These are phyloP conservation scores for Arachnomyces sp. DNA, from an alignment of 2,329 filamentous ascomycete genomes.

Conservation along the genomic window DNA sequence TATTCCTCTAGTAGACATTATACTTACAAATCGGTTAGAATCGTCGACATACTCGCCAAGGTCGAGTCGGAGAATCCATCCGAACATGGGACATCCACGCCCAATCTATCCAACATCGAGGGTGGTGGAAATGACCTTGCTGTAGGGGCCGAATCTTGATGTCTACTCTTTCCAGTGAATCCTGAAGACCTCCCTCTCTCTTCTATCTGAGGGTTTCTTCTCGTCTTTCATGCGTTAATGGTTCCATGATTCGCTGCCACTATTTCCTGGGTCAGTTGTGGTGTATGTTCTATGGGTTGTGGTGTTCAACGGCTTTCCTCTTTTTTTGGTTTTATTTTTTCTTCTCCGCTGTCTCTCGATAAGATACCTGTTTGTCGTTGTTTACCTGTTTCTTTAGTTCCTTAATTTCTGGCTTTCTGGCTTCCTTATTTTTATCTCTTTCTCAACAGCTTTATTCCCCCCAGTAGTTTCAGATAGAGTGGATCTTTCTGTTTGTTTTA, in stretches of 20 bases:
- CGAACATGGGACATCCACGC: background rate
- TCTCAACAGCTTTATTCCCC: too few relatives aligned
- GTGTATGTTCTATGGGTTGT: too few relatives aligned
- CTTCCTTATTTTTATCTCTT: too few relatives aligned
- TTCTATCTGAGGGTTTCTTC: too few relatives aligned
- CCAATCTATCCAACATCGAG: constrained; percentile 1
- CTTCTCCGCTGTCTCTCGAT: background rate
- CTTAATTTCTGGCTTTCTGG: too few relatives aligned
- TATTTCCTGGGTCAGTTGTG: too few relatives aligned
- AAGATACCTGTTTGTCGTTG: constrained; percentile 5
- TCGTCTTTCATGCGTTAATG: too few relatives aligned
- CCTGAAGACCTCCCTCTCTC: too few relatives aligned
- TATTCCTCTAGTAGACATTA: constrained; percentile 3
- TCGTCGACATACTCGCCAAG: constrained; percentile 32
- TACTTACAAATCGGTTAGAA: constrained; percentile 16
- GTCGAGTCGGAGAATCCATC: constrained; percentile 10
- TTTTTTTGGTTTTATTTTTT: background rate
- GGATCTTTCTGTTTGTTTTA: too few relatives aligned
- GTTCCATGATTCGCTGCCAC: too few relatives aligned
- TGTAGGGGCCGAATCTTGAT: constrained; percentile 1
- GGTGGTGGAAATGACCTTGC: constrained; percentile 1
- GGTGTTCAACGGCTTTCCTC: background rate
- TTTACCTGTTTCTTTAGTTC: background rate
- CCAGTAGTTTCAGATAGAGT: too few relatives aligned
- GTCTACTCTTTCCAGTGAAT: background rate